These are phyloP conservation scores for Zopfochytrium polystomum DNA, from an alignment of 371 early-diverging fungal genomes.

Conservation along the genomic window DNA sequence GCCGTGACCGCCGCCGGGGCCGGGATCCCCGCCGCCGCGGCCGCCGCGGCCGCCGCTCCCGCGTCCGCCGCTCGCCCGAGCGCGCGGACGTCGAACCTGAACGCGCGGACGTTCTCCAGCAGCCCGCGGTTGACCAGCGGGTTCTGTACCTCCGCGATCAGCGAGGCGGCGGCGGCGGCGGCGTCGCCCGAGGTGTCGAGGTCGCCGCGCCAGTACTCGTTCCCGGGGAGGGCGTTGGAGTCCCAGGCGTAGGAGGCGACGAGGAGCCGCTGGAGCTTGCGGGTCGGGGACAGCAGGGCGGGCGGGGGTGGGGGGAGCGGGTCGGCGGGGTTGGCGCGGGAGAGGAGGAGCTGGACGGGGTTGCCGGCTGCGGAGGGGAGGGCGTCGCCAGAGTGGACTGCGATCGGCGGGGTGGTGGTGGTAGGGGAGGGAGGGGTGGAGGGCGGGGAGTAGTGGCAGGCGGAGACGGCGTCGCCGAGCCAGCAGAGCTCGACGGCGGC, in stretches of 20 bases:
- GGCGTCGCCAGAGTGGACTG: neutral
- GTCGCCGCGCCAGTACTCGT: conserved; percentile 37
- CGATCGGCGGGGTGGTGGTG: neutral
- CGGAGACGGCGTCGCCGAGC: conserved; percentile 14
- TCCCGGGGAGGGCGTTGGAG: conserved; percentile 36
- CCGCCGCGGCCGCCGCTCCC: no score
- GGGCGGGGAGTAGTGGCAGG: no score
- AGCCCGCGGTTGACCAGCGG: conserved; percentile 25
- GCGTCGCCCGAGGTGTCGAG: conserved; percentile 35
- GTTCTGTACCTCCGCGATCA: conserved; percentile 37
- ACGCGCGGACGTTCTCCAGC: conserved; percentile 9
- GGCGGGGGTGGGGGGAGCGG: neutral
- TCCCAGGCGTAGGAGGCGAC: conserved; percentile 44
- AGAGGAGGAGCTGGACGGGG: conserved; percentile 25
- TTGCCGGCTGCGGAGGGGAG: conserved; percentile 13
- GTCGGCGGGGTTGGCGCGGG: conserved; percentile 34
- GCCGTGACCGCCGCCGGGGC: no score
- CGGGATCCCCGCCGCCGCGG: no score
- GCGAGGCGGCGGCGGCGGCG: conserved; percentile 36
- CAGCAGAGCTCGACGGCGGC: conserved; percentile 30
- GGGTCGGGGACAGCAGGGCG: neutral
- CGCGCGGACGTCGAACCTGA: neutral
- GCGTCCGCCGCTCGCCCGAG: no score
- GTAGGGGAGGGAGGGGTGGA: neutral
- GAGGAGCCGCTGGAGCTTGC: conserved; percentile 13